Base-by-base conservation (phyloP, 345 rosid genomes). In the Salix udensis region DNA sequence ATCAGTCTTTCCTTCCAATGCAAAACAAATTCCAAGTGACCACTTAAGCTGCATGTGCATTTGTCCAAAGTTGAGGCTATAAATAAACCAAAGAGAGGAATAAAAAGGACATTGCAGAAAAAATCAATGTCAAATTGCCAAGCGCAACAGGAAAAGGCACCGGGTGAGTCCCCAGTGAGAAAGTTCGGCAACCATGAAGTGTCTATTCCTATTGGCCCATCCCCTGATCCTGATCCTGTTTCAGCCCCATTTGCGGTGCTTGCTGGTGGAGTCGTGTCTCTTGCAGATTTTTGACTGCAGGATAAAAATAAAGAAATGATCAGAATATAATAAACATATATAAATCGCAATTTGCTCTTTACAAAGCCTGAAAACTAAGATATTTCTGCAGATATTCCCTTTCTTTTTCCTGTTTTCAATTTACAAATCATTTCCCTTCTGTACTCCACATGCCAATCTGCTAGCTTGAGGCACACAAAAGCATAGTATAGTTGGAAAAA, bases 251-350 rank as follows among this genome's bases (percentile, higher is more conserved):
- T 74, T 50, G 75, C 23, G 36, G 79, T 36, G 31, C 60, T 65
- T 70, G 85, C 53, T 16, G 74, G 6, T 26, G 70, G 74, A 15
- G 82, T 18, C 7, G 80, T 50, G 36, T 69, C 90, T 7, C 84
- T 87, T 55, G 88, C 88, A 6, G 92, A 88, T 75, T 89, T 89
- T 84, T 85, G 86, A 79, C 96, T 89, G 88, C 64, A 40, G 4
- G 67, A 58, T 16, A 13, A 10, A 16, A 60, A 68, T 21, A 42
- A 37, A 39, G 26, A 23, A 72, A 28, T n/a, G 4, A 50, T 46
- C 6, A 21, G 19, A 40, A 23, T 10, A 2, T n/a, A 15, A 37
- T 23, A 68, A 68, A 37, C 7, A 30, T 67, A 4, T 1, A 58
- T 58, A 34, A 34, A 8, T 15, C 4, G 14, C 36, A 23, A 10